Base-by-base conservation (phyloP, 768 basidiomycete genomes). In the Exsudoporus frostii region DNA sequence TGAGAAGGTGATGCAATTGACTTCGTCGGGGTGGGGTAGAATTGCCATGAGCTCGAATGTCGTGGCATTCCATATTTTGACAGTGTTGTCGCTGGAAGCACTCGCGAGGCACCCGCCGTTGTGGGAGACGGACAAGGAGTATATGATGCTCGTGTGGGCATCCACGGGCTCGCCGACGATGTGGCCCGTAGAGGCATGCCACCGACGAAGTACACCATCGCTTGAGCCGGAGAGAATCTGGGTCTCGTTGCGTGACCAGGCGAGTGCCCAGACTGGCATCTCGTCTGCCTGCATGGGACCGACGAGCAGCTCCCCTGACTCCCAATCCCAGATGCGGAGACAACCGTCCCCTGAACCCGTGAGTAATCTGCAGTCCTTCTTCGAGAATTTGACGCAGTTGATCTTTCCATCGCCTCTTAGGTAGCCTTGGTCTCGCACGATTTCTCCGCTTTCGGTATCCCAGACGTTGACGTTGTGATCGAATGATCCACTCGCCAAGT, bases 381-480 rank as follows among this genome's bases (percentile, higher is more conserved):
- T 54, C 22, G 65, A 63, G 43, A 66, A 57, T 39, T 68, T 68
- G 63, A 58, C 61, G 50, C 65, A 66, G 53, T 58, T 66, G 58
- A 66, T 68, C 61, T 55, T 6, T 51, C 49, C 39, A 39, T 68
- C 66, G 10, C 58, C 65, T 14, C 45, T 56, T 25, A 66, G 61
- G 56, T 37, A 50, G 37, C 55, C 37, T 50, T 66, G 53, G 45
- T 66, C 53, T 55, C 56, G 60, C 48, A 66, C 58, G 50, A 65
- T 37, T 44, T 42, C 48, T 48, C 67, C 65, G 30, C 45, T 67
- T 62, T 55, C 50, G 50, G 66, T 63, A 55, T 69, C 57, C 67
- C 67, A 67, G 41, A 67, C 11, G 59, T 64, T 69, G 32, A 69
- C 42, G 19, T 57, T 67, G 61, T 66, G 64, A 67, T 67, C 65